Evolutionary conservation across 495 filamentous ascomycete species (phyloP), one percentile per base, ranked within the genome.

Genomic region (Entonaema liquescens): DNA sequence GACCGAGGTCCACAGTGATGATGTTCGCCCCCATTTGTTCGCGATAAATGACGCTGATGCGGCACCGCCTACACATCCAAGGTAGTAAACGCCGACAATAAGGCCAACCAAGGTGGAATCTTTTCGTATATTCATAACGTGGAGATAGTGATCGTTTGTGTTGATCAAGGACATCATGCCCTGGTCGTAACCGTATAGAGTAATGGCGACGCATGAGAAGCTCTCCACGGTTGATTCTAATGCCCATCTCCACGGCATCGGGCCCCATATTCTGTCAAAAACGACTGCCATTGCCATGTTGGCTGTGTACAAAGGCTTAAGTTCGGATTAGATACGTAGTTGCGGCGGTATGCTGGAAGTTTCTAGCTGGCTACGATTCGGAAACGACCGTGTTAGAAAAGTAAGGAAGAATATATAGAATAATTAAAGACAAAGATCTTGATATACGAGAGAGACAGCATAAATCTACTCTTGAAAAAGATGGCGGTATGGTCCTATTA

Each of bases 141-240:
- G 35, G 3, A 89, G 84, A 57, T 89, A 88, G 58, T 83, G 74
- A 26, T 75, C 62, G 63, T 88, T 88, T 6, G 87, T 88, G 62
- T 88, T 89, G 73, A 89, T 84, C 31, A 88, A 68, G 54, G 80
- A 84, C 87, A 88, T 88, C 87, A 88, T 88, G 50, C 84, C 82
- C 69, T 84, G 81, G 53, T 86, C 83, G 57, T 87, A 87, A 8
- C 87, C 87, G 79, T 88, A 89, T 23, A 89, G 79, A 56, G 84
- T 84, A 59, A 89, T 88, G n/a, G 86, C 85, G 3, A 83, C 83
- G 53, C 80, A 81, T 23, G 84, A 86, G 78, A 88, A 88, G 38
- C 83, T 40, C 13, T 86, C 79, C 25, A 88, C 80, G 72, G 84
- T 76, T 35, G 62, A 66, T 73, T 84, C 79, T 73, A 83, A 82